Evolutionary conservation across 2,329 filamentous ascomycete genomes (phyloP), one percentile per base, ranked within the genome.

Genomic region (Pezizomycotina sp.): DNA sequence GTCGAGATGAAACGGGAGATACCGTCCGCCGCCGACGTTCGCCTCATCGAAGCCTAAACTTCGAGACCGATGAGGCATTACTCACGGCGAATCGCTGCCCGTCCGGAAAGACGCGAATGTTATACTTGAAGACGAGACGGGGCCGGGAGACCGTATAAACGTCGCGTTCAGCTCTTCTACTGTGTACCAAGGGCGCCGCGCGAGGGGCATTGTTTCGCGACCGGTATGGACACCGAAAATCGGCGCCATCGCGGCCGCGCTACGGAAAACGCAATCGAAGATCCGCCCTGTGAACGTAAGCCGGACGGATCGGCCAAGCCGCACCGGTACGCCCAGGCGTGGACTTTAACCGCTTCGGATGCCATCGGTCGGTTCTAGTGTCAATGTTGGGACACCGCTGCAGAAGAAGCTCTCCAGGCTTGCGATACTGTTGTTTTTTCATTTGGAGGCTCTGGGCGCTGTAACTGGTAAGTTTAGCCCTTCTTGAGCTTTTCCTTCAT

Each of bases 371-470:
- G 64, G 23, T 76, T 80, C 51, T 60, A 79, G 75, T 33, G 65
- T 78, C 41, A 74, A 69, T 36, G 66, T 75, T 8, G 75, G 76
- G 29, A 79, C 75, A 7, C 76, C 75, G 3, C 61, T 80, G 12
- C 73, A 78, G 54, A 65, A 67, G 48, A 77, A 75, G 50, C 61
- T 80, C 10, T 75, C 73, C 30, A 69, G 69, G 53, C 63, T 80
- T 31, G 75, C 75, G 14, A 61, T 78, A 12, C 54, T 75, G 2
- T 64, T 79, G 2, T 78, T 80, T 50, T 63, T 61, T 19, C n/a
- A n/a, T 2, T 52, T 69, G 4, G 68, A 75, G 53, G 69, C 71
- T 4, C 60, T 75, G 2, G 72, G 71, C 25, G 70, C 66, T 33
- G 69, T 74, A 20, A 72, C 68, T 33, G 16, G 43, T 44, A 36